Base-by-base conservation (phyloP, 352 stramenopile species). In the Phytophthora pinifolia region DNA sequence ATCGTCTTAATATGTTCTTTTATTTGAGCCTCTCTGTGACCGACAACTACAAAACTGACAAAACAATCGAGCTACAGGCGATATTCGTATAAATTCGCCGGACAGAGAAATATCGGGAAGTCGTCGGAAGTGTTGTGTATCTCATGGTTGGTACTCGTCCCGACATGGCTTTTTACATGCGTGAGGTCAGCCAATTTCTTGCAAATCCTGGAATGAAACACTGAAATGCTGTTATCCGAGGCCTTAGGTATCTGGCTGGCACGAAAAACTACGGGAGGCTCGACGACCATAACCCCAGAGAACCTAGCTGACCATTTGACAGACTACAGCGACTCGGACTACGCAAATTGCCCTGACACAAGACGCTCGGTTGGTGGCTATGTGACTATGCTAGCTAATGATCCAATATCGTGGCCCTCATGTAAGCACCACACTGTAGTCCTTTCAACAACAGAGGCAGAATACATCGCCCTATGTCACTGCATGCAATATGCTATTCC, bases 171-270 rank as follows among this genome's bases (percentile, higher is more conserved):
- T 62, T 45, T 33, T 61, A 54, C 17, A 29, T 58, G 37, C 34
- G 47, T 25, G 38, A 70, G 33, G 50, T 65, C 29, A 62, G 55
- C 46, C 45, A 57, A 44, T 54, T 62, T 22, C 13, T 67, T 27
- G 20, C 36, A n/a, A 62, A 63, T 45, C 53, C 53, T 27, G 59
- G 59, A 14, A 41, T 51, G 43, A 34, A 62, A 10, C 53, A 63
- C 36, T 59, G 59, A 46, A 59, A 54, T 39, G 41, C 52, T 35
- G 53, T 62, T 2, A 25, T 46, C 14, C 34, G 47, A 53, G 46
- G 52, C 20, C 46, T 59, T 0, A 56, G 42, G n/a, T 59, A 68
- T 17, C 35, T 62, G 13, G 45, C 37, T 30, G 44, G 58, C 2
- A 53, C 53, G 2, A 59, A 32, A 15, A 34, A 54, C 13, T 55